Conservation (phyloP, 805 yeast genomes). For the Wickerhamiella sorbophila region DNA sequence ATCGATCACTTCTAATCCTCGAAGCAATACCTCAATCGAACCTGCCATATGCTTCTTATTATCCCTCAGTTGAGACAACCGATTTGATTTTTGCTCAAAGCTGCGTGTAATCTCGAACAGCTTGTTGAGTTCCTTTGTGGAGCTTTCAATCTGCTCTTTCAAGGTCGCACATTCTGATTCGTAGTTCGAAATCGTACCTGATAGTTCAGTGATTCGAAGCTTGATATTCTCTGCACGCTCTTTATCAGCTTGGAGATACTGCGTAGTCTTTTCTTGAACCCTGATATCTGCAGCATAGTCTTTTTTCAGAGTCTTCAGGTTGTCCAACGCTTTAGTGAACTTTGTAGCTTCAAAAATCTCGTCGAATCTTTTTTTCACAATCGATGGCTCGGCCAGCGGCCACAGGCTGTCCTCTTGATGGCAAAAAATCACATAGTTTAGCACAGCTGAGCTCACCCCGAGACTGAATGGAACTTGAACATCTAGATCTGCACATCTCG, state of each 20-base stretch:
- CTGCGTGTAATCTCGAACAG: slow-evolving; percentile 68
- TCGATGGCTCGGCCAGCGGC: slow-evolving; percentile 83
- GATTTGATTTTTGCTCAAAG: slow-evolving; percentile 57
- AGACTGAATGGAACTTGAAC: slow-evolving; percentile 62
- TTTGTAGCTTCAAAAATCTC: slow-evolving; percentile 93
- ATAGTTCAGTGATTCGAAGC: slow-evolving; percentile 33
- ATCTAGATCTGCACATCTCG: slow-evolving; percentile 76
- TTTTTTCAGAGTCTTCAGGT: slow-evolving; percentile 58
- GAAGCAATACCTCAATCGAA: slow-evolving; percentile 38
- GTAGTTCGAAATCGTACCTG: slow-evolving; percentile 32
- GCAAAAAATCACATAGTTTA: slow-evolving; percentile 88
- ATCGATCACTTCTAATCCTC: slow-evolving; percentile 33
- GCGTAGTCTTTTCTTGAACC: slow-evolving; percentile 62
- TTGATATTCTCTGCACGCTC: slow-evolving; percentile 51
- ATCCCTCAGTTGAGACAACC: slow-evolving; percentile 42
- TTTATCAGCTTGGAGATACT: slow-evolving; percentile 59
- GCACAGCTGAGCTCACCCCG: slow-evolving; percentile 77
- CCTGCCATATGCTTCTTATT: slow-evolving; percentile 33
- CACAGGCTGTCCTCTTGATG: slow-evolving; percentile 95
- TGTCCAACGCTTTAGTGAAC: slow-evolving; percentile 80
- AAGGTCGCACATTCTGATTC: slow-evolving; percentile 36
- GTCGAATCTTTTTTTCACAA: slow-evolving; percentile 80
- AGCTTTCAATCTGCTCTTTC: slow-evolving; percentile 35
- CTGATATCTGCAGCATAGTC: slow-evolving; percentile 65
- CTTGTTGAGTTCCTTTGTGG: slow-evolving; percentile 44